These are phyloP conservation scores for Ustilago crameri DNA, from an alignment of 1,284 basidiomycete species.

Conservation along the genomic window DNA sequence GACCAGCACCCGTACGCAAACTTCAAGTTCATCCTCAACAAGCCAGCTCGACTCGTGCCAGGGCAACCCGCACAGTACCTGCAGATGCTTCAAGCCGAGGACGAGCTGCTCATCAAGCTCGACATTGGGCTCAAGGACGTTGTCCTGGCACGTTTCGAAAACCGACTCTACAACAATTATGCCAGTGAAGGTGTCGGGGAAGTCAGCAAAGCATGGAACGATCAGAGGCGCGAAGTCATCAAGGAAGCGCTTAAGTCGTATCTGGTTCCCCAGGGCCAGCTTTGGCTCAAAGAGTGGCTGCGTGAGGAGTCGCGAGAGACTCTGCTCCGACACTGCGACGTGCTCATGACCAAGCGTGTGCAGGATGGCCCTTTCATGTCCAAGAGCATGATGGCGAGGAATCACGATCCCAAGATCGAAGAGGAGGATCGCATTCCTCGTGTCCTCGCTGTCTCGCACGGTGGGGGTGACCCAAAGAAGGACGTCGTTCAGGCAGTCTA, in stretches of 20 bases:
- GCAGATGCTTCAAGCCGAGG: conserved; percentile 89
- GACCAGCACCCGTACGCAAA: conserved; percentile 88
- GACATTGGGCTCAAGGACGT: conserved; percentile 74
- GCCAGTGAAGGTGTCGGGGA: conserved; percentile 87
- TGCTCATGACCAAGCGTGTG: conserved; percentile 66
- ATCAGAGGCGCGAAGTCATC: conserved; percentile 81
- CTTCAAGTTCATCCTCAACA: conserved; percentile 93
- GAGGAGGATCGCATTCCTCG: conserved; percentile 79
- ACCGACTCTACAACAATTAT: conserved; percentile 79
- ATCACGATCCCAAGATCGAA: conserved; percentile 68
- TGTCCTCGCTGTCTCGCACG: conserved; percentile 92
- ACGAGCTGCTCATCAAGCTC: conserved; percentile 84
- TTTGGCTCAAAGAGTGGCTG: conserved; percentile 90
- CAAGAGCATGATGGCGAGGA: conserved; percentile 58
- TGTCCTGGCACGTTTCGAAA: conserved; percentile 52
- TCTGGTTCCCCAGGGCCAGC: conserved; percentile 81
- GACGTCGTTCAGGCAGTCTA: conserved; percentile 88
- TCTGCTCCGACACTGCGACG: conserved; percentile 58
- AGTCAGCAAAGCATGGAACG: conserved; percentile 90
- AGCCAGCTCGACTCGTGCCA: conserved; percentile 79
- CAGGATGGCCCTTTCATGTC: conserved; percentile 77
- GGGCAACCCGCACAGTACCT: conserved; percentile 78
- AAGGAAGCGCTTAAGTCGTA: conserved; percentile 81
- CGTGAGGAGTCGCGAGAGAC: conserved; percentile 88
- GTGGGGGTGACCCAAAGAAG: conserved; percentile 89